A percentile compares a stretch with the other conserved stretches of the same genome.
Conservation (phyloP, 2,329 filamentous ascomycete genomes). For the Ceratocystis smalleyi region DNA sequence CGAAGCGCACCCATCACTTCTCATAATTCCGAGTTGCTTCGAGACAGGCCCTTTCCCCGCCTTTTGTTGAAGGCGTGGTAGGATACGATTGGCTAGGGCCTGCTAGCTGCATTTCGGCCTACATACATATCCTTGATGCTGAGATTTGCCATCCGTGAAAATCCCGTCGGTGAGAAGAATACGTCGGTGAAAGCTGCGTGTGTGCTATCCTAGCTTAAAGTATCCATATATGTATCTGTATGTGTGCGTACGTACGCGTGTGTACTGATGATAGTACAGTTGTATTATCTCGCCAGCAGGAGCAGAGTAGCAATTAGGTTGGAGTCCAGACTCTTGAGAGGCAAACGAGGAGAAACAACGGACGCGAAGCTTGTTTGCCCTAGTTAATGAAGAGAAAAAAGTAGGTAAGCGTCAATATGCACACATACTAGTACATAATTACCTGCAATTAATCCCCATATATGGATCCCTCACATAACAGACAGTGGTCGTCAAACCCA, state of each 20-base stretch:
- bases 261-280: background rate
- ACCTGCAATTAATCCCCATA: background rate
- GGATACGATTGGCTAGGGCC: background rate
- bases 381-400: background rate
- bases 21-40: background rate
- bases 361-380: no score
- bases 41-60: background rate
- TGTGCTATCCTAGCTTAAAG: background rate
- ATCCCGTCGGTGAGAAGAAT: background rate
- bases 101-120: background rate
- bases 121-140: background rate
- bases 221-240: background rate
- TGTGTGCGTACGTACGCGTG: background rate
- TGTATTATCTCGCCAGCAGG: background rate
- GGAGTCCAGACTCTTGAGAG: background rate
- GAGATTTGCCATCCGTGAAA: conserved; percentile 2
- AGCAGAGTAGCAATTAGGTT: background rate
- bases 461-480: background rate
- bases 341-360: no score
- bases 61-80: background rate
- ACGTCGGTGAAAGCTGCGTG: background rate
- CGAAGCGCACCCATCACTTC: background rate
- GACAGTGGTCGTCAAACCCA: background rate
- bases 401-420: background rate
- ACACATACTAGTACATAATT: background rate